Evolutionary conservation across 1,284 basidiomycete genomes (phyloP).

Genomic region (Amylostereum areolatum): DNA sequence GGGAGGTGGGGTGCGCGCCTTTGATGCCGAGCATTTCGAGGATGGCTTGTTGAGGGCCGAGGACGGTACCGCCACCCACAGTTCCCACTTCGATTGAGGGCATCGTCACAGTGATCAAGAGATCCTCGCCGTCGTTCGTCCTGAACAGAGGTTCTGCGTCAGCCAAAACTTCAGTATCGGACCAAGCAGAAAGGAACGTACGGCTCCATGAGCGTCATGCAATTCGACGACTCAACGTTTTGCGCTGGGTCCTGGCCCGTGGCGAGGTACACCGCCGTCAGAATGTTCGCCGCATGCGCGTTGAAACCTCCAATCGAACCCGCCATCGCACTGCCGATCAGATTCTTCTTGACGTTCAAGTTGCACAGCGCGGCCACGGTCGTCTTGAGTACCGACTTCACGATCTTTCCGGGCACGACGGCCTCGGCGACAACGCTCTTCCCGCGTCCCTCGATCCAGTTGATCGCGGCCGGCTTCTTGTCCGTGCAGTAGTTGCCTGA

Average conservation of each 20-base stretch:
- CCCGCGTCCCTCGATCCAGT: constrained; percentile 99
- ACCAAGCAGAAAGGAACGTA: constrained; percentile 38
- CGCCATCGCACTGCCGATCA: constrained; percentile 97
- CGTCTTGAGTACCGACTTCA: constrained; percentile 92
- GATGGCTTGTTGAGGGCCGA: constrained; percentile 84
- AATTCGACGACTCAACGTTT: constrained; percentile 97
- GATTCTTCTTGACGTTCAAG: constrained; percentile 96
- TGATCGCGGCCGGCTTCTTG: constrained; percentile 99
- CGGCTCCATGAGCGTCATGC: constrained; percentile 99
- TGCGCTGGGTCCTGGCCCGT: constrained; percentile 99
- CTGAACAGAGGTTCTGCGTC: constrained; percentile 29
- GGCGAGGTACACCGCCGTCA: constrained; percentile 94
- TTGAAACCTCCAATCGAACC: constrained; percentile 97
- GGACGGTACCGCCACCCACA: constrained; percentile 91
- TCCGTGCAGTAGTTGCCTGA: constrained; percentile 99
- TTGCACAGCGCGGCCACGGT: constrained; percentile 89
- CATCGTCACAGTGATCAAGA: constrained; percentile 91
- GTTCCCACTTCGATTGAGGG: constrained; percentile 96
- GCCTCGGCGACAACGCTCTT: constrained; percentile 98
- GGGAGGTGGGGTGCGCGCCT: constrained; percentile 78
- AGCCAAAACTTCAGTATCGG: constrained; percentile 5
- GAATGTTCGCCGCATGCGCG: constrained; percentile 96
- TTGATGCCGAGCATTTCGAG: constrained; percentile 89
- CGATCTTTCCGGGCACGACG: constrained; percentile 83
- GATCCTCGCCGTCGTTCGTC: constrained; percentile 84